Base-by-base conservation (phyloP, 208 protist genomes). In the Trypanosoma mega region DNA sequence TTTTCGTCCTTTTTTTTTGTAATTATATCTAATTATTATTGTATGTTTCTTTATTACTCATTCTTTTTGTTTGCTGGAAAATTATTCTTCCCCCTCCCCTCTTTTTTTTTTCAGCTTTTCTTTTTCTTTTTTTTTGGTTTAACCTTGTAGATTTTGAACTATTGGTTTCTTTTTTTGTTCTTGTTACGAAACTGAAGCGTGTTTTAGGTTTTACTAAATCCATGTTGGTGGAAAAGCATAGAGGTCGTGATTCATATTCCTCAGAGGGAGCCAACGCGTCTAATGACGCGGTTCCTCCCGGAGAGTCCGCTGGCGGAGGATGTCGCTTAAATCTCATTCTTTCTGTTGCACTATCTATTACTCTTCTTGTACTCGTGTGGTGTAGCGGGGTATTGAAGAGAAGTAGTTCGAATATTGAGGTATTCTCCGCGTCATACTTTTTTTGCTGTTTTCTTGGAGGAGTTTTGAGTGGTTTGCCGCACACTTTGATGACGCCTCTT, bases 381-480 rank as follows among this genome's bases (percentile, higher is more conserved):
- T 11, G 70, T 50, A 21, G 27, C 63, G 6, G n/a, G 29, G 6
- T 0, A 2, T 23, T 53, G 46, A 27, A 37, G 73, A 16, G 54
- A 74, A 41, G 29, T 56, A 1, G 16, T 12, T 3, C 66, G 2
- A 39, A 29, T 9, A 44, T 84, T 5, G 6, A 52, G 20, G 44
- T 44, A 20, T 64, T 77, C 69, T 79, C 81, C 2, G 70, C 73
- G 36, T 55, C 54, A 9, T 94, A 87, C 57, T 94, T 91, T 63
- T 64, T 77, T 6, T 72, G 78, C 29, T 90, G 81, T 60, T 72
- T 87, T 55, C 9, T 87, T 6, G 84, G 82, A 27, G 87, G 87
- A 12, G 31, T 80, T 5, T 12, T 81, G 9, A 73, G 72, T 30
- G 87, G 87, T 33, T 31, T 85, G 20, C 47, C 82, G n/a, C 87